phyloP scores from a whole-genome alignment of 768 basidiomycete species.

The Leucosporidium yakuticum region DNA sequence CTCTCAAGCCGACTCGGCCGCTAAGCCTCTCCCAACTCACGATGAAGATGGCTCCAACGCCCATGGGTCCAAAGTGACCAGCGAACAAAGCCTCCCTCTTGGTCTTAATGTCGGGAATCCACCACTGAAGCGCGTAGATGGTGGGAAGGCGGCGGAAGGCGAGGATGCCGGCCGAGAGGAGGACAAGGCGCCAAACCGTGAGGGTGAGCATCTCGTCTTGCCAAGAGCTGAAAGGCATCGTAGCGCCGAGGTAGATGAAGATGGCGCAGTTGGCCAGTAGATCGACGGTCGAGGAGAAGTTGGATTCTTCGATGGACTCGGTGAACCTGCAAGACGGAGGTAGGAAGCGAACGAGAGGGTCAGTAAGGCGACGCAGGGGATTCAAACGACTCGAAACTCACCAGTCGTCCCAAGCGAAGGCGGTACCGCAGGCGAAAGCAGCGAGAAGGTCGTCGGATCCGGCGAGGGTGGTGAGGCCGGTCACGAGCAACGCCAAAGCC shows the following conservation, averaged over 20 bases:
- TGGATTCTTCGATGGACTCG: slow-evolving; percentile 62
- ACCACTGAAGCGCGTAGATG: slow-evolving; percentile 76
- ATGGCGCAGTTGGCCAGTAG: slow-evolving; percentile 90
- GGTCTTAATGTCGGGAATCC: slow-evolving; percentile 94
- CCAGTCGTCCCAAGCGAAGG: slow-evolving; percentile 53
- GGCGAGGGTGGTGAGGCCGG: slow-evolving; percentile 57
- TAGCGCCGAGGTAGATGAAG: slow-evolving; percentile 93
- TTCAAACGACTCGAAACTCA: background rate
- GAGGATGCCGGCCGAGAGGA: slow-evolving; percentile 75
- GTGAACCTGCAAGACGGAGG: slow-evolving; percentile 29
- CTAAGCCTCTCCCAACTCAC: slow-evolving; percentile 42
- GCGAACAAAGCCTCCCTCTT: slow-evolving; percentile 87
- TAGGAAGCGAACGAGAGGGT: background rate
- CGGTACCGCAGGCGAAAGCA: slow-evolving; percentile 88
- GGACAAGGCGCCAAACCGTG: slow-evolving; percentile 74
- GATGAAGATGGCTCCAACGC: slow-evolving; percentile 94
- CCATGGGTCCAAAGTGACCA: slow-evolving; percentile 82
- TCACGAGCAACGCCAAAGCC: slow-evolving; percentile 67
- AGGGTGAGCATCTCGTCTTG: slow-evolving; percentile 60
- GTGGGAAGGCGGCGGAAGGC: slow-evolving; percentile 74
- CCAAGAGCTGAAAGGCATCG: slow-evolving; percentile 89
- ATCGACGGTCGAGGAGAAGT: slow-evolving; percentile 94
- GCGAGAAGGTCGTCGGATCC: slow-evolving; percentile 58
- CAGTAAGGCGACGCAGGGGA: too few species aligned
- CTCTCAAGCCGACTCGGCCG: slow-evolving; percentile 33